Conservation (phyloP, 2,329 filamentous ascomycete genomes). For the Thelonectria blattea region DNA sequence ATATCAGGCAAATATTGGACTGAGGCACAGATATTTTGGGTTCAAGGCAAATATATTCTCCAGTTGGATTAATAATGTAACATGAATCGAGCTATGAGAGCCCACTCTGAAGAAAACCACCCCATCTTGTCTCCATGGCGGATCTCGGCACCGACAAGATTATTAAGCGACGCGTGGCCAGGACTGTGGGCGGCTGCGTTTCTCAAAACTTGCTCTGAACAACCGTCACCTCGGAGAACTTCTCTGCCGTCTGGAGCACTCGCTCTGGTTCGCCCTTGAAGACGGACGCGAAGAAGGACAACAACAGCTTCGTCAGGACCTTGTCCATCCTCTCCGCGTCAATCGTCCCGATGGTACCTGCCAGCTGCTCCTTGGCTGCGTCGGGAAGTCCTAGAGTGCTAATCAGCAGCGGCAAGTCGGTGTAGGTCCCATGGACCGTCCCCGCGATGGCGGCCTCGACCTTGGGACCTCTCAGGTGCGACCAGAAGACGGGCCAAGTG, state of each 20-base stretch:
- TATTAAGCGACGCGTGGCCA: constrained; percentile 4
- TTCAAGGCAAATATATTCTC: neutral
- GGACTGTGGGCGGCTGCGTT: neutral
- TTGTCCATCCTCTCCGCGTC: constrained; percentile 25
- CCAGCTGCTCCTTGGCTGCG: neutral
- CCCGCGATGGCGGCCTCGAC: constrained; percentile 35
- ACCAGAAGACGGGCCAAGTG: constrained; percentile 42
- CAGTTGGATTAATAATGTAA: neutral
- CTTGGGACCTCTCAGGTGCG: constrained; percentile 34
- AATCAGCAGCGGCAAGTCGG: constrained; percentile 40
- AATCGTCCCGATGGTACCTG: constrained; percentile 18
- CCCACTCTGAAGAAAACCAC: neutral
- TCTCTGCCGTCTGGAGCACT: constrained; percentile 15
- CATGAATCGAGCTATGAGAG: neutral
- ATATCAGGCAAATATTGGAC: constrained; percentile 10
- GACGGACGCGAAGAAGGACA: constrained; percentile 30
- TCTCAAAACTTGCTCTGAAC: constrained; percentile 24
- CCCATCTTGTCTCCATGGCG: neutral
- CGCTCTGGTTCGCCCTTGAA: constrained; percentile 19
- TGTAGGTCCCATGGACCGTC: constrained; percentile 42
- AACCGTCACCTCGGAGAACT: constrained; percentile 26
- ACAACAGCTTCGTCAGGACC: constrained; percentile 30
- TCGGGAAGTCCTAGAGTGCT: constrained; percentile 31
- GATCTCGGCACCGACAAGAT: neutral
- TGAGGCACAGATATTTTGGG: neutral